These are phyloP conservation scores for Malassezia cuniculi DNA, from an alignment of 1,284 basidiomycete genomes.

Conservation along the genomic window DNA sequence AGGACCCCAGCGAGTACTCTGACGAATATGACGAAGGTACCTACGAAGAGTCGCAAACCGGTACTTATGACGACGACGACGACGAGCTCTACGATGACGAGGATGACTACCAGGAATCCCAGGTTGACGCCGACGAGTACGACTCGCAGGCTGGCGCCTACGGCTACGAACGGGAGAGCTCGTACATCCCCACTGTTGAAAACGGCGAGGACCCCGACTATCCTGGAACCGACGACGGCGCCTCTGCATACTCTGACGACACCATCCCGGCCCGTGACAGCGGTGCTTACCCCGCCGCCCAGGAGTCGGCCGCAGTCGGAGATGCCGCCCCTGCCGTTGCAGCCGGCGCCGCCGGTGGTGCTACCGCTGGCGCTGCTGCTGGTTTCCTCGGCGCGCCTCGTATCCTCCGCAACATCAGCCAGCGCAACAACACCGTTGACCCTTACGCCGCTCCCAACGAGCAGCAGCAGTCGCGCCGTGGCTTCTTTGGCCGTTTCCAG, in stretches of 20 bases:
- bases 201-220: background rate
- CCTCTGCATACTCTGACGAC: background rate
- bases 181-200: conserved; percentile 1
- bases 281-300: background rate
- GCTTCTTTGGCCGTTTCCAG: too few relatives aligned
- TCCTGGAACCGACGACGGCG: conserved; percentile 4
- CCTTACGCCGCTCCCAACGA: too few relatives aligned
- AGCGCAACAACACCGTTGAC: too few relatives aligned
- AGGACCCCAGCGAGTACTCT: background rate
- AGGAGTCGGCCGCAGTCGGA: background rate
- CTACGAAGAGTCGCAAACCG: background rate
- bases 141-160: conserved; percentile 5
- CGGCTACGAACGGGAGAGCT: too few relatives aligned
- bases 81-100: background rate
- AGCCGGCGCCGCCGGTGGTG: background rate
- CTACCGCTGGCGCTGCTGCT: background rate
- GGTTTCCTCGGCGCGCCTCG: too few relatives aligned
- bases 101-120: conserved; percentile 1
- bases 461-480: too few relatives aligned
- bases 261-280: background rate
- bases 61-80: background rate
- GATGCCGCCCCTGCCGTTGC: background rate
- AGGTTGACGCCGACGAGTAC: conserved; percentile 1
- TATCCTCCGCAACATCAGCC: too few relatives aligned
- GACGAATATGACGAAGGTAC: too few relatives aligned